These are phyloP conservation scores for Fusarium torreyae DNA, from an alignment of 2,329 filamentous ascomycete genomes.

Conservation along the genomic window DNA sequence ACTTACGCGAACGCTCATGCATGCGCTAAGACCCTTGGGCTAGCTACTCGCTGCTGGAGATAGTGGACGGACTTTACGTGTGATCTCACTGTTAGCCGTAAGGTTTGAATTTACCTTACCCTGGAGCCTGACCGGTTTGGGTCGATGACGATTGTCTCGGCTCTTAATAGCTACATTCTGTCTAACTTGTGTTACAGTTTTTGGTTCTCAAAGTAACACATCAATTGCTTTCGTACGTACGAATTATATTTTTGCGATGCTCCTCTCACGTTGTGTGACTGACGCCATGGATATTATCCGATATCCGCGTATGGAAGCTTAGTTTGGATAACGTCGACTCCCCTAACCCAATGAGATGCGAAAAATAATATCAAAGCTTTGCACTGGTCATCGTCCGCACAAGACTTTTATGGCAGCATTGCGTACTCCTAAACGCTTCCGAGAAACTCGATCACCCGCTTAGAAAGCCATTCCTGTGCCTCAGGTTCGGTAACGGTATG, in stretches of 20 bases:
- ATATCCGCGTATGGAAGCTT: too few species aligned
- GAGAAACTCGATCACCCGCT: conserved; percentile 65
- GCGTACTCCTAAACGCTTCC: conserved; percentile 40
- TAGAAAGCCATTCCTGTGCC: conserved; percentile 65
- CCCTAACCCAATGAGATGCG: too few species aligned
- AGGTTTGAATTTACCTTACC: conserved; percentile 2
- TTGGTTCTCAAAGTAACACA: not conserved
- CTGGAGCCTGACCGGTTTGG: conserved; percentile 1
- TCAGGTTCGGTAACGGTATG: conserved; percentile 65
- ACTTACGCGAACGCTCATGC: conserved; percentile 25
- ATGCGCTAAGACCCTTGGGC: conserved; percentile 21
- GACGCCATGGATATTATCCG: too few species aligned
- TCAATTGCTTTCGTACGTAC: not conserved
- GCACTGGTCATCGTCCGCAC: too few species aligned
- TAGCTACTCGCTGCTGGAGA: conserved; percentile 21
- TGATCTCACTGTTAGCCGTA: not conserved
- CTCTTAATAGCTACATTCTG: not conserved
- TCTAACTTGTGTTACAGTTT: not conserved
- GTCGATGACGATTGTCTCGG: not conserved
- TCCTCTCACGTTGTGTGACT: not conserved
- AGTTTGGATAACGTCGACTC: too few species aligned
- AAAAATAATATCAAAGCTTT: too few species aligned
- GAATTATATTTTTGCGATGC: not conserved
- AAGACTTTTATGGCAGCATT: not conserved
- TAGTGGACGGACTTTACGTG: conserved; percentile 24